phyloP scores from a whole-genome alignment of 768 basidiomycete genomes.

The Mycena vitilis region DNA sequence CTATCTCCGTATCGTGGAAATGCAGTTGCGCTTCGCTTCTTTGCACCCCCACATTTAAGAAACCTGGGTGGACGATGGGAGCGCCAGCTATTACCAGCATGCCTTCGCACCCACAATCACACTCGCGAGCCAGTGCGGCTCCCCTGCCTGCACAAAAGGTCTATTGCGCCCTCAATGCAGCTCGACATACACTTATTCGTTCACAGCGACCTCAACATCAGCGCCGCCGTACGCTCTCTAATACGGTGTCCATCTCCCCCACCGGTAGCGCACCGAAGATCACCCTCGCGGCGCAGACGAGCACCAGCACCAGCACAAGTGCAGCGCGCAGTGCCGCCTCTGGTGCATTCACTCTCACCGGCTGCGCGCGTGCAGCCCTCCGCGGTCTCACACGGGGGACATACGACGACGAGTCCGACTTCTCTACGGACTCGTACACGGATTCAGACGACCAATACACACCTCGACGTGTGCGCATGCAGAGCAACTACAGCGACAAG shows the following conservation, averaged over 20 bases:
- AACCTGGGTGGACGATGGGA: not conserved
- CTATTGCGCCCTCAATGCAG: not conserved
- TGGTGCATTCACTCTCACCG: conserved; percentile 34
- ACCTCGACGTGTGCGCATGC: not conserved
- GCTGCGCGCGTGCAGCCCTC: conserved; percentile 31
- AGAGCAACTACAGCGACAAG: conserved; percentile 15
- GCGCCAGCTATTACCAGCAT: not conserved
- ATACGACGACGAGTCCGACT: conserved; percentile 16
- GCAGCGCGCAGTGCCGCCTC: conserved; percentile 18
- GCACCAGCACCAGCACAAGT: conserved; percentile 16
- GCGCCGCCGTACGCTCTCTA: conserved; percentile 23
- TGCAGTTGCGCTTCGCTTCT: conserved; percentile 1
- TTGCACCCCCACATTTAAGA: not conserved
- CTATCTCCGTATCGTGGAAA: conserved; percentile 7
- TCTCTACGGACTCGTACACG: not conserved
- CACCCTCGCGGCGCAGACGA: conserved; percentile 15
- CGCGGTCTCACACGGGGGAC: not conserved
- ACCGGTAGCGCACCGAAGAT: conserved; percentile 16
- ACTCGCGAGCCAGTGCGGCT: conserved; percentile 1
- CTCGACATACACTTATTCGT: not conserved
- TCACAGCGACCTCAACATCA: conserved; percentile 17
- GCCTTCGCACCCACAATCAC: conserved; percentile 6
- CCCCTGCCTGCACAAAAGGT: conserved; percentile 6
- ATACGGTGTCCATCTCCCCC: conserved; percentile 11
- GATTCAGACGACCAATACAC: not conserved